Evolutionary conservation across 2,329 filamentous ascomycete genomes (phyloP).

Genomic region (Xylariaceae sp.): DNA sequence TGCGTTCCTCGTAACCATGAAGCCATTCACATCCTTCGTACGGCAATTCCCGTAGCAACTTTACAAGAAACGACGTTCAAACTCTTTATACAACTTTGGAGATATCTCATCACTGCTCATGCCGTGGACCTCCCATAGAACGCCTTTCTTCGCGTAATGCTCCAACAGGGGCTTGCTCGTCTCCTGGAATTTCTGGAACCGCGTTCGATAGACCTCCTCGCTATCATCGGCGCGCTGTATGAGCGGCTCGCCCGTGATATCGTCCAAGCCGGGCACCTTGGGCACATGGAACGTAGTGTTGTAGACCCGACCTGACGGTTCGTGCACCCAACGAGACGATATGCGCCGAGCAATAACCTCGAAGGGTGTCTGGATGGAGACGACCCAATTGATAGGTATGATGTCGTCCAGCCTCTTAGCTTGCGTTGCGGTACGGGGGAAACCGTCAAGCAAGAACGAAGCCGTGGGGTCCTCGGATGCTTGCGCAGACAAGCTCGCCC

Average conservation of each 20-base stretch:
- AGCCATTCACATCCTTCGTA: not conserved
- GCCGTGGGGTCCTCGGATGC: conserved; percentile 72
- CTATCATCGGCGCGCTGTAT: conserved; percentile 84
- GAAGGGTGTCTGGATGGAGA: conserved; percentile 83
- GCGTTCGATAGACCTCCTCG: conserved; percentile 79
- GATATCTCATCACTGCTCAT: conserved; percentile 94
- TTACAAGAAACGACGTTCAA: conserved; percentile 71
- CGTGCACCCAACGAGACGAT: conserved; percentile 90
- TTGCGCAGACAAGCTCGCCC: conserved; percentile 41
- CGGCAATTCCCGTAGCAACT: not conserved
- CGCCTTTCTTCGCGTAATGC: conserved; percentile 82
- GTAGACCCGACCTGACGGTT: conserved; percentile 88
- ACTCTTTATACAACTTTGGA: conserved; percentile 82
- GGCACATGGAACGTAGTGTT: conserved; percentile 93
- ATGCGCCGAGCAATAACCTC: conserved; percentile 89
- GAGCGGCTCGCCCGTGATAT: conserved; percentile 85
- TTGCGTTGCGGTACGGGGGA: conserved; percentile 84
- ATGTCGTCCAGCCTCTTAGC: conserved; percentile 76
- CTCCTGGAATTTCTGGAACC: conserved; percentile 83
- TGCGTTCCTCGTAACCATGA: not conserved
- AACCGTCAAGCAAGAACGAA: conserved; percentile 95
- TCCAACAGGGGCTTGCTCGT: conserved; percentile 83
- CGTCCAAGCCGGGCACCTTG: conserved; percentile 77
- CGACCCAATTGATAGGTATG: conserved; percentile 92
- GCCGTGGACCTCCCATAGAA: conserved; percentile 85